Percentiles rank a stretch among this genome's conserved stretches.
These are phyloP conservation scores for Chaetomium fimeti DNA, from an alignment of 495 filamentous ascomycete genomes.

Conservation along the genomic window DNA sequence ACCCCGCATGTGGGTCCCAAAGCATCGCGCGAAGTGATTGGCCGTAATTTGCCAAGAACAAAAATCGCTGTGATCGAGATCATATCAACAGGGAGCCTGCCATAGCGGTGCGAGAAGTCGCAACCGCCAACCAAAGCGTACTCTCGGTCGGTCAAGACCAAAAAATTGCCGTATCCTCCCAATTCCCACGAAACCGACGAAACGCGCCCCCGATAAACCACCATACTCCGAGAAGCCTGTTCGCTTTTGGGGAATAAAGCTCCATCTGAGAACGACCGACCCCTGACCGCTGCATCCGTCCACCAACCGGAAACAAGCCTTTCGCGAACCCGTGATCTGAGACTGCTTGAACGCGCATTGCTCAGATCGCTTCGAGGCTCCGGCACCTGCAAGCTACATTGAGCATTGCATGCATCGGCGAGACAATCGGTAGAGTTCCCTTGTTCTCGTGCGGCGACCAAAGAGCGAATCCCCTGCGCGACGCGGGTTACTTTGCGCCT, in stretches of 20 bases:
- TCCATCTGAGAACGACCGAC: not conserved
- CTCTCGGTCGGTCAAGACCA: not conserved
- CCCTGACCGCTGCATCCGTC: not conserved
- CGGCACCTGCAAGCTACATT: slow-evolving; percentile 12
- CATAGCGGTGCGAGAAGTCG: slow-evolving; percentile 7
- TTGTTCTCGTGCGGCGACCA: not conserved
- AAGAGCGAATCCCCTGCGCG: slow-evolving; percentile 5
- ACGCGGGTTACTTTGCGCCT: slow-evolving; percentile 1
- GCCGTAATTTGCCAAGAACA: slow-evolving; percentile 20
- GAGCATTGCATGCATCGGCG: slow-evolving; percentile 10
- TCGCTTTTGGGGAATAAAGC: not conserved
- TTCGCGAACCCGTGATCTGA: slow-evolving; percentile 17
- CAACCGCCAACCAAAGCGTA: not conserved
- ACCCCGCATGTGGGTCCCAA: slow-evolving; percentile 25
- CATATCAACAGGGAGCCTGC: slow-evolving; percentile 20
- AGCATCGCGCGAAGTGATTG: slow-evolving; percentile 27
- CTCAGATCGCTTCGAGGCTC: slow-evolving; percentile 21
- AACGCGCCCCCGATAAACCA: not conserved
- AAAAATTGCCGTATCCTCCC: not conserved
- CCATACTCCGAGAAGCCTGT: not conserved
- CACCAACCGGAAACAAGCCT: slow-evolving; percentile 20
- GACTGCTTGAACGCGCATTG: slow-evolving; percentile 15
- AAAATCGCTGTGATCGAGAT: slow-evolving; percentile 28
- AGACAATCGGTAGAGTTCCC: not conserved
- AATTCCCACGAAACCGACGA: not conserved